Conservation (phyloP, 2,329 filamentous ascomycete species). For the Aschersonia sp. region DNA sequence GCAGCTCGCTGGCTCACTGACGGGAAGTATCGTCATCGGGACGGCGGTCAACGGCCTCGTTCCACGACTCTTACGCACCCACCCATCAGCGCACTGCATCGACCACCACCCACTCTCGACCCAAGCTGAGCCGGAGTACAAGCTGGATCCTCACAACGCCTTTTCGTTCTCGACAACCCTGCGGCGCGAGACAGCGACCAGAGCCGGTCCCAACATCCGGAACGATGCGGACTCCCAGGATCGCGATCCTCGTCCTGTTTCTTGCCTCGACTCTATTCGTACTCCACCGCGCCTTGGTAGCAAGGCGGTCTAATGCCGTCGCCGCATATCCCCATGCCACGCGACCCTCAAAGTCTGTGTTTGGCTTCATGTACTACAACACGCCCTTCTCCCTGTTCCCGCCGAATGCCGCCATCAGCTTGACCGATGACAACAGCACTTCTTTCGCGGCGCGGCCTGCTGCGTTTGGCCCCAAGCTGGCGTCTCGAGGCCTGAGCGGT, state of each 20-base stretch:
- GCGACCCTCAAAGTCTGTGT: constrained; percentile 12
- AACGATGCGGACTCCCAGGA: constrained; percentile 39
- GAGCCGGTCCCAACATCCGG: constrained; percentile 3
- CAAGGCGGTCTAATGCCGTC: constrained; percentile 11
- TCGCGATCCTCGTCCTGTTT: constrained; percentile 39
- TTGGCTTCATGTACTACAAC: constrained; percentile 51
- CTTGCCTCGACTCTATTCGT: constrained; percentile 38
- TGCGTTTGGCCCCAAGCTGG: constrained; percentile 75
- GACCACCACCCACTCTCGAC: background rate
- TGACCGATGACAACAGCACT: constrained; percentile 96
- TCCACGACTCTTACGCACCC: background rate
- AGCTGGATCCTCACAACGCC: background rate
- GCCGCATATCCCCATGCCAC: constrained; percentile 10
- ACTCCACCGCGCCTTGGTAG: constrained; percentile 35
- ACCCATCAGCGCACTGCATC: background rate
- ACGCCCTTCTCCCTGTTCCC: constrained; percentile 80
- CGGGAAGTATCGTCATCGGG: background rate
- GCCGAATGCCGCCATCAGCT: constrained; percentile 85
- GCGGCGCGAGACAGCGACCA: background rate
- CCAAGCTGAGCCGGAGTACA: background rate
- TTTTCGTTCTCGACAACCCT: background rate
- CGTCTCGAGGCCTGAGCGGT: constrained; percentile 63
- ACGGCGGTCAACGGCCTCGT: background rate
- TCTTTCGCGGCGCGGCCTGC: constrained; percentile 90
- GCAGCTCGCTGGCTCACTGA: background rate